Evolutionary conservation across 805 yeast genomes (phyloP).

Genomic region (Hanseniaspora pseudoguilliermondii): DNA sequence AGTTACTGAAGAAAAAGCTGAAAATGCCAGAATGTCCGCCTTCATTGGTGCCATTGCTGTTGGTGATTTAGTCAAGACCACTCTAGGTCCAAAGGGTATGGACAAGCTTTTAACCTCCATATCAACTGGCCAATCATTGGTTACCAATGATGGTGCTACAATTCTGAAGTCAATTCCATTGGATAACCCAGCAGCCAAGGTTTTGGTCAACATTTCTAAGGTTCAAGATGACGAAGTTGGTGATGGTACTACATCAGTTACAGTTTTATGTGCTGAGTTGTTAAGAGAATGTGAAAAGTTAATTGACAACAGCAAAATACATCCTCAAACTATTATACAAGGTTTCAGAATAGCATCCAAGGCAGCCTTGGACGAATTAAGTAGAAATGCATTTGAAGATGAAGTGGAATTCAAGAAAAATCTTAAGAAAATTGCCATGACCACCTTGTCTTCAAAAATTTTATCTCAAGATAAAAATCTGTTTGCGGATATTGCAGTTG

Average conservation of each 20-base stretch:
- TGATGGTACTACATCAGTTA: constrained; percentile 95
- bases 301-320: constrained; percentile 73
- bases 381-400: constrained; percentile 55
- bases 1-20: constrained; percentile 94
- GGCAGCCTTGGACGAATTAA: constrained; percentile 76
- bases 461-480: constrained; percentile 87
- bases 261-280: constrained; percentile 80
- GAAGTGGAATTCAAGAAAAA: constrained; percentile 49
- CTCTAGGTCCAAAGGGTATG: constrained; percentile 98
- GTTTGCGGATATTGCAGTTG: constrained; percentile 82
- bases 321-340: constrained; percentile 94
- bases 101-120: constrained; percentile 87
- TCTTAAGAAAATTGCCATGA: constrained; percentile 74
- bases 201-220: constrained; percentile 83
- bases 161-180: constrained; percentile 85
- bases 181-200: constrained; percentile 95
- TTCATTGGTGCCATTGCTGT: constrained; percentile 99
- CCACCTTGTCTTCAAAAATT: constrained; percentile 87
- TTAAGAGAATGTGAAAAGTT: constrained; percentile 88
- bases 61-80: constrained; percentile 87
- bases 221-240: constrained; percentile 98
- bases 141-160: constrained; percentile 98
- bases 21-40: constrained; percentile 92
- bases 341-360: constrained; percentile 82
- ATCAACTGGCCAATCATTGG: constrained; percentile 60